Conservation (phyloP, 129 eudicot species). For the Sambucus nigra region DNA sequence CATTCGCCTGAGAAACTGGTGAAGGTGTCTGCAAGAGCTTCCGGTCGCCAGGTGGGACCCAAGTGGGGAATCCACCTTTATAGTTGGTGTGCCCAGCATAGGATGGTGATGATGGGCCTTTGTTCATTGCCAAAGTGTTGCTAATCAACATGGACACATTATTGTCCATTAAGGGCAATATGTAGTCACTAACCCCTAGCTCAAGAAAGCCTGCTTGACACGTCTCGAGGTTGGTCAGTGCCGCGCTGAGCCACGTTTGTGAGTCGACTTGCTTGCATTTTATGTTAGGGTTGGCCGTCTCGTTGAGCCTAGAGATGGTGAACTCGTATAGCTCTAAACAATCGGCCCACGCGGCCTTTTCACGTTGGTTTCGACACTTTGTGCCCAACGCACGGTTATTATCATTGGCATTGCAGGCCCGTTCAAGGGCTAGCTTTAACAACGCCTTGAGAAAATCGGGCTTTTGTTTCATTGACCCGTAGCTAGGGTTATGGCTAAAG, state of each 20-base stretch:
- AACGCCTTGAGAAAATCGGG: constrained; percentile 49
- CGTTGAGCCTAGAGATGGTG: constrained; percentile 33
- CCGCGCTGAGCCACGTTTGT: constrained; percentile 42
- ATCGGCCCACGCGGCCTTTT: constrained; percentile 78
- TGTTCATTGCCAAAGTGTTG: constrained; percentile 46
- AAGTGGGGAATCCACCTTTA: constrained; percentile 37
- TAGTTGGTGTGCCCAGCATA: constrained; percentile 11
- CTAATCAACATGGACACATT: constrained; percentile 40
- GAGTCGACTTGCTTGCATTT: constrained; percentile 31
- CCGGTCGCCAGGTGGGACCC: constrained; percentile 48
- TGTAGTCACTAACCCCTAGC: constrained; percentile 32
- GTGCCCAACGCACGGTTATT: constrained; percentile 41
- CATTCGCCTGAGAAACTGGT: constrained; percentile 24
- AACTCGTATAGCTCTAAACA: constrained; percentile 67
- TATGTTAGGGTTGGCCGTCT: constrained; percentile 29
- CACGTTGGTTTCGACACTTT: constrained; percentile 42
- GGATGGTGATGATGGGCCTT: too few species aligned
- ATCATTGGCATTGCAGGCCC: constrained; percentile 24
- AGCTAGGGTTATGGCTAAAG: constrained; percentile 28
- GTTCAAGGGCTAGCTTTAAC: constrained; percentile 44
- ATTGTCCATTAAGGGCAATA: constrained; percentile 30
- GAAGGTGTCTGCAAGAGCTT: constrained; percentile 29
- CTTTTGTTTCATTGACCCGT: constrained; percentile 25
- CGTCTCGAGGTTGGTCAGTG: constrained; percentile 37
- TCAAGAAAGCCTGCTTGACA: constrained; percentile 46